phyloP scores from a whole-genome alignment of 306 rosid genomes.

The Cucurbita argyrosperma region DNA sequence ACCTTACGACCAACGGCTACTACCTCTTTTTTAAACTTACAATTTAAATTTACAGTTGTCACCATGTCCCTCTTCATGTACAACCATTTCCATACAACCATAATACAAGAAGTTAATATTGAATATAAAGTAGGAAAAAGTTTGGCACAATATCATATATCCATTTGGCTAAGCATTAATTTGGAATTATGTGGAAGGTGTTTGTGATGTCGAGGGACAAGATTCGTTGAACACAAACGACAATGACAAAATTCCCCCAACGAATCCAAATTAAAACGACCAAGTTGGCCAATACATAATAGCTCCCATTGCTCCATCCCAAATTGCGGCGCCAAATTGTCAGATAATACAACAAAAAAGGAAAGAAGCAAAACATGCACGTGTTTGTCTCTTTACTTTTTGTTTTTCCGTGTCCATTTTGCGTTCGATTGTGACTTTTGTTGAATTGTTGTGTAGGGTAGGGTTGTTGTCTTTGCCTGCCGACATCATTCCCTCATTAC shows the following conservation, averaged over 20 bases:
- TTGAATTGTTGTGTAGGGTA: background rate
- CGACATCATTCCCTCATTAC: background rate
- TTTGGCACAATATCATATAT: too few relatives aligned
- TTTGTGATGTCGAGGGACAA: background rate
- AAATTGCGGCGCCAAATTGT: background rate
- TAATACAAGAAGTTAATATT: too few relatives aligned
- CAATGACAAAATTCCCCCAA: background rate
- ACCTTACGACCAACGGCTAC: too few relatives aligned
- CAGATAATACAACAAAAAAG: background rate
- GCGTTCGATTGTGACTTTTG: background rate
- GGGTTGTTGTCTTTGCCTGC: background rate
- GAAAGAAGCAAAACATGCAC: background rate
- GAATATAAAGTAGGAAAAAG: too few relatives aligned
- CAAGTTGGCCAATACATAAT: background rate
- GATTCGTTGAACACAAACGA: background rate
- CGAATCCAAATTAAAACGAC: background rate
- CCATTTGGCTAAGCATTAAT: background rate
- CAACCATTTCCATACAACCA: too few relatives aligned
- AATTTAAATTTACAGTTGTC: too few relatives aligned
- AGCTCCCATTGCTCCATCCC: too few relatives aligned
- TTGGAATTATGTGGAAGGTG: background rate
- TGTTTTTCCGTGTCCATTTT: background rate
- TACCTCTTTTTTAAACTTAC: too few relatives aligned
- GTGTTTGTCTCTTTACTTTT: background rate
- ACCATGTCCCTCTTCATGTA: too few relatives aligned